Base-by-base conservation (phyloP, 2,329 filamentous ascomycete genomes). In the Epichloe amarillans region DNA sequence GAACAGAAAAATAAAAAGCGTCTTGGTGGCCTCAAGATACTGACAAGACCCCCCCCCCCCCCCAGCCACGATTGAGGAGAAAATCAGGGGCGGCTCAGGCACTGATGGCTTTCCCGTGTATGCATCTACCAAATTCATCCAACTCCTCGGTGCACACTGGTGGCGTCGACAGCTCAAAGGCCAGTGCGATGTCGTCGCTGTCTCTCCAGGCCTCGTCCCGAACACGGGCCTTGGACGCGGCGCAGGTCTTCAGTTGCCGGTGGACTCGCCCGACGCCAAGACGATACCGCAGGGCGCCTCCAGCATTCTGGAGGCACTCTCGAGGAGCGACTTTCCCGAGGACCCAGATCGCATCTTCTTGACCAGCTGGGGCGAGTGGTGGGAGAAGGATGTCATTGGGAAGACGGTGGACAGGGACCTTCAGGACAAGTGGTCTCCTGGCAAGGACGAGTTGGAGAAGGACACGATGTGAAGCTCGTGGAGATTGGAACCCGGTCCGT, bases 321-420 rank as follows among this genome's bases (percentile, higher is more conserved):
- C 64, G 0, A 59, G 66, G 3, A 63, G 66, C 17, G 73, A 77
- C 54, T 64, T 77, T 40, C 75, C 75, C 1, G 66, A 71, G 26
- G 73, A 79, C 37, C 70, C 69, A 0, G 71, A 77, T 17, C 68
- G 69, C 47, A 74, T 78, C 50, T 77, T 78, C 59, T 56, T 79
- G 44, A 77, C 74, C 0, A 76, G 73, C 56, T 77, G 73, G 74
- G 75, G 75, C 1, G 74, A 78, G 62, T 79, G 74, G 73, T 78
- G 74, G 74, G 57, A 64, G 14, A 74, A 69, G 58, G 64, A 69
- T 3, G 64, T 70, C 2, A 70, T 70, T 48, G 64, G 56, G 12
- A 61, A 64, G 50, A 63, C 64, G 1, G 60, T 75, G 3, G 72
- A 78, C 49, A 68, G 69, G 61, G 54, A 56, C 1, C 63, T 78